These are phyloP conservation scores for Venturia carpophila DNA, from an alignment of 2,329 filamentous ascomycete genomes.

Conservation along the genomic window DNA sequence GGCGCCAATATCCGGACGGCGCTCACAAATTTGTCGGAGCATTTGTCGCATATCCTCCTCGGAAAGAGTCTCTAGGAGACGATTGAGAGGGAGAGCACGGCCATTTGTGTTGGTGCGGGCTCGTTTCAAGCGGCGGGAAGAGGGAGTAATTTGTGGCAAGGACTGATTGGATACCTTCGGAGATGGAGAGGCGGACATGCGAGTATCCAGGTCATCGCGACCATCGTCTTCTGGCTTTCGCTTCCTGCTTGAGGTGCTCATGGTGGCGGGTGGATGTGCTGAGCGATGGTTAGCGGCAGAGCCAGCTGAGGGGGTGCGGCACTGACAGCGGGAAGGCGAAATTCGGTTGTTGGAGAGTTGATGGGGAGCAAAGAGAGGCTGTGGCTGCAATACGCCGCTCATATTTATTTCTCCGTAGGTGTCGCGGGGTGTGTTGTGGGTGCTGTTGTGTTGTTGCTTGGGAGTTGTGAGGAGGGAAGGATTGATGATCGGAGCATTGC, in stretches of 20 bases:
- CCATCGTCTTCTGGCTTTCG: constrained; percentile 75
- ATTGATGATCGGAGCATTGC: neutral
- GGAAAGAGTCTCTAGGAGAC: constrained; percentile 91
- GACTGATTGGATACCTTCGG: constrained; percentile 64
- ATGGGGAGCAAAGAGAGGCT: constrained; percentile 53
- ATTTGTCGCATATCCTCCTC: constrained; percentile 75
- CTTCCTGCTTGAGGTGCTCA: constrained; percentile 50
- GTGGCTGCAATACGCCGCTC: constrained; percentile 53
- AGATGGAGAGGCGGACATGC: constrained; percentile 84
- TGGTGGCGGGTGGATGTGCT: constrained; percentile 29
- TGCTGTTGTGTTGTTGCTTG: neutral
- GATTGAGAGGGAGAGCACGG: constrained; percentile 56
- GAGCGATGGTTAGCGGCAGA: constrained; percentile 8
- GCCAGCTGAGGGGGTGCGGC: constrained; percentile 20
- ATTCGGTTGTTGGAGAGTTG: constrained; percentile 51
- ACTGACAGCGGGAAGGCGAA: constrained; percentile 52
- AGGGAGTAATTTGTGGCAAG: constrained; percentile 42
- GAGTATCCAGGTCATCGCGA: constrained; percentile 54
- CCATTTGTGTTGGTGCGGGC: constrained; percentile 61
- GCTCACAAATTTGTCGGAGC: constrained; percentile 84
- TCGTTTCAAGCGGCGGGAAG: constrained; percentile 55
- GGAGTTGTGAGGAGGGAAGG: neutral
- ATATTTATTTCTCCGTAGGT: constrained; percentile 32
- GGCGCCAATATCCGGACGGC: constrained; percentile 74
- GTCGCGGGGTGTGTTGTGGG: neutral